Evolutionary conservation across 108 stramenopile species (phyloP).

Genomic region (Cylindrotheca fusiformis): DNA sequence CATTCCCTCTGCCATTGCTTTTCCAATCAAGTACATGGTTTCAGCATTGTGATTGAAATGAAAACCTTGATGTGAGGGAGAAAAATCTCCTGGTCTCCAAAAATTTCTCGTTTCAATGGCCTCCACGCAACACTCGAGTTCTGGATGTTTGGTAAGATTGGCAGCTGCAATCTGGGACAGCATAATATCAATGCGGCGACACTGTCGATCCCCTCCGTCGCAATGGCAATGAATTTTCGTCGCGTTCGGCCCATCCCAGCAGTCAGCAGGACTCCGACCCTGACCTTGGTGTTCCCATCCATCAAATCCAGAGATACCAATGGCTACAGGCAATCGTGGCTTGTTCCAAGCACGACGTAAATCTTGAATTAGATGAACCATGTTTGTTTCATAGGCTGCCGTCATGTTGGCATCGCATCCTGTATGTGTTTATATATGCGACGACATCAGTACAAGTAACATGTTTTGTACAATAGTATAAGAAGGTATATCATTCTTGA

Average conservation of each 20-base stretch:
- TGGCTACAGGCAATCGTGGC: slow-evolving; percentile 23
- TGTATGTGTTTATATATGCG: no score
- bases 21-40: slow-evolving; percentile 21
- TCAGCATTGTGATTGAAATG: slow-evolving; percentile 33
- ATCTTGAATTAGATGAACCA: slow-evolving; percentile 43
- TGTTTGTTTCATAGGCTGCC: slow-evolving; percentile 30
- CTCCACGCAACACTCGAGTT: slow-evolving; percentile 19
- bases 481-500: no score
- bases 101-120: slow-evolving; percentile 22
- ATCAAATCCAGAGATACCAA: slow-evolving; percentile 39
- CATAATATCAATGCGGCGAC: slow-evolving; percentile 13
- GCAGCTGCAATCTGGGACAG: slow-evolving; percentile 19
- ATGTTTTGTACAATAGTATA: no score
- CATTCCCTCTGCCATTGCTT: slow-evolving; percentile 24
- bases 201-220: not conserved
- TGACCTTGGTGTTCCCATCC: slow-evolving; percentile 10
- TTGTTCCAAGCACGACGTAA: slow-evolving; percentile 24
- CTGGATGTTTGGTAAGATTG: slow-evolving; percentile 15
- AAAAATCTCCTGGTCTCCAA: slow-evolving; percentile 1
- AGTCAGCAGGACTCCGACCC: not conserved
- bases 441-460: no score
- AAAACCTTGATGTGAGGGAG: slow-evolving; percentile 17
- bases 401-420: slow-evolving; percentile 11
- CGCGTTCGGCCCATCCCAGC: slow-evolving; percentile 10
- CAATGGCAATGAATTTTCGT: slow-evolving; percentile 4